Evolutionary conservation across 495 filamentous ascomycete genomes (phyloP).

Genomic region (Podospora conica): DNA sequence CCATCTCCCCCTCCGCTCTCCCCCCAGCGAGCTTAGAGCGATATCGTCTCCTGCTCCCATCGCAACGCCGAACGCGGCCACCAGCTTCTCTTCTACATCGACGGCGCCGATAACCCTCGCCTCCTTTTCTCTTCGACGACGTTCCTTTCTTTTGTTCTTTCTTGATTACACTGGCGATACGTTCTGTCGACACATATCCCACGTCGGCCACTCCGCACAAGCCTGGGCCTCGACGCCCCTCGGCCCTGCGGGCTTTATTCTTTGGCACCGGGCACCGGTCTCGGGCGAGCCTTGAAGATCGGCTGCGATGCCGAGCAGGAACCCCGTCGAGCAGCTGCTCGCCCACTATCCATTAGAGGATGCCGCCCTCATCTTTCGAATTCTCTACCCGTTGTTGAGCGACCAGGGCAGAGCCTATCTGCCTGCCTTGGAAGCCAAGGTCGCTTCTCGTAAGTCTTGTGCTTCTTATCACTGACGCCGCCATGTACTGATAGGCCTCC

Average conservation of each 20-base stretch:
- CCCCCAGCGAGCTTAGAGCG: background rate
- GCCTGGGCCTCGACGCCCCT: background rate
- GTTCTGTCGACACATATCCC: background rate
- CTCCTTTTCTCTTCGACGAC: background rate
- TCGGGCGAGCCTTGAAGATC: background rate
- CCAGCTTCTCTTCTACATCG: background rate
- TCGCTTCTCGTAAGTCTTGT: background rate
- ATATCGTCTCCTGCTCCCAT: background rate
- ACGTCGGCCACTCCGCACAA: background rate
- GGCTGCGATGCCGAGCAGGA: background rate
- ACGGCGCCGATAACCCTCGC: background rate
- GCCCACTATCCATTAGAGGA: constrained; percentile 6
- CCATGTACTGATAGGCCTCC: background rate
- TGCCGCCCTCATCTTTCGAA: constrained; percentile 3
- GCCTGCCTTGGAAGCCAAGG: constrained; percentile 6
- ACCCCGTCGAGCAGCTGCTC: constrained; percentile 7
- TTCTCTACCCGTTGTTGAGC: constrained; percentile 2
- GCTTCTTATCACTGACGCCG: background rate
- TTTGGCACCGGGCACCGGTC: background rate
- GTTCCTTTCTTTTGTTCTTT: background rate
- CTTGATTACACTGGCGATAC: background rate
- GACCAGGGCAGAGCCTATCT: constrained; percentile 1
- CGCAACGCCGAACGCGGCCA: background rate
- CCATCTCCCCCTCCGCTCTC: background rate
- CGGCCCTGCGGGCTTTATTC: background rate